phyloP scores from a whole-genome alignment of 2,329 filamentous ascomycete species.

The Mycosphaerella sp. region DNA sequence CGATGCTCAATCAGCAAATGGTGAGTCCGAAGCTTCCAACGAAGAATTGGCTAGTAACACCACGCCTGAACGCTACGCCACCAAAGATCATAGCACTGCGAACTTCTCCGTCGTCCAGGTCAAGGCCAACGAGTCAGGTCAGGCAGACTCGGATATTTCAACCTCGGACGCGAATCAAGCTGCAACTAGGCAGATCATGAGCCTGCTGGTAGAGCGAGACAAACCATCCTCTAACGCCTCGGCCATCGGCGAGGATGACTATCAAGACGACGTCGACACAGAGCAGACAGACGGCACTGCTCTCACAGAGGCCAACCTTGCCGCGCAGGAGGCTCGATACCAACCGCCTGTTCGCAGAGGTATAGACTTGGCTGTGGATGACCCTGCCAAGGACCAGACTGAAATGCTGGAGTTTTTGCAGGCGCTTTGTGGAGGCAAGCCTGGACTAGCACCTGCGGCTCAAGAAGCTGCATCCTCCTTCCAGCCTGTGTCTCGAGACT shows the following conservation, averaged over 20 bases:
- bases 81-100: not conserved
- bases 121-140: not conserved
- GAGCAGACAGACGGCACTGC: constrained; percentile 8
- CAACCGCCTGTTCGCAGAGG: constrained; percentile 20
- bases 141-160: constrained; percentile 1
- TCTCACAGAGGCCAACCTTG: constrained; percentile 32
- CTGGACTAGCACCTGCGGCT: not conserved
- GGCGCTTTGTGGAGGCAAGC: not conserved
- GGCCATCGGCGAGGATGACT: not conserved
- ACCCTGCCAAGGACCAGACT: constrained; percentile 27
- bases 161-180: constrained; percentile 24
- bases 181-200: constrained; percentile 20
- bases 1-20: not conserved
- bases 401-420: constrained; percentile 26
- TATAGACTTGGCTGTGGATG: constrained; percentile 28
- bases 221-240: not conserved
- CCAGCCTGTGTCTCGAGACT: not conserved
- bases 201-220: not conserved
- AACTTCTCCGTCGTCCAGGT: not conserved
- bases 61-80: no score
- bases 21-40: not conserved
- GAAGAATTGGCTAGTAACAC: no score
- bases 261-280: not conserved
- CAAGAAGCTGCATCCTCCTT: not conserved
- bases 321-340: constrained; percentile 29